These are phyloP conservation scores for Mortierella sp. DNA, from an alignment of 371 early-diverging fungal genomes.

Conservation along the genomic window DNA sequence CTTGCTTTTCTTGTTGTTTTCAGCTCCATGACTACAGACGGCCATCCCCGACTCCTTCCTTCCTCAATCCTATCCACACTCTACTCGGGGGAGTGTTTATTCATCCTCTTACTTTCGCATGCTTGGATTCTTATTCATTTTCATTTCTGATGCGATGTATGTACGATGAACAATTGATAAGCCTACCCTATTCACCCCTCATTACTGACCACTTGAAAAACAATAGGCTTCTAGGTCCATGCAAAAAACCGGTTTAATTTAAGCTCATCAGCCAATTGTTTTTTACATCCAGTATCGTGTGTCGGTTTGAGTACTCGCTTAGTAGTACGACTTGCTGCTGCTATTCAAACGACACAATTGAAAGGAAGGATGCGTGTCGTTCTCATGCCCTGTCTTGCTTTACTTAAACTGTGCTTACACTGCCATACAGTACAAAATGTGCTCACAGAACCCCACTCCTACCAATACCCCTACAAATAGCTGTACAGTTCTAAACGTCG, in stretches of 20 bases:
- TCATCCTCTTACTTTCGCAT: not conserved
- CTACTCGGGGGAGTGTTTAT: not conserved
- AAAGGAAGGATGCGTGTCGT: not conserved
- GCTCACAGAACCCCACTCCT: not conserved
- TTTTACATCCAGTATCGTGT: not conserved
- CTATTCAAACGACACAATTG: not conserved
- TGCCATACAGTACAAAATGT: not conserved
- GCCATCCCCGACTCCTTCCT: not conserved
- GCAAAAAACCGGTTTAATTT: slow-evolving; percentile 12
- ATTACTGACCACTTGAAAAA: not conserved
- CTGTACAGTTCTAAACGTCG: not conserved
- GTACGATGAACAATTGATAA: too few relatives aligned
- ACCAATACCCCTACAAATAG: not conserved
- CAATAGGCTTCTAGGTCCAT: slow-evolving; percentile 3
- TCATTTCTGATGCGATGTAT: not conserved
- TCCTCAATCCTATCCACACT: not conserved
- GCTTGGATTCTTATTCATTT: too few relatives aligned
- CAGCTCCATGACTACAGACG: not conserved
- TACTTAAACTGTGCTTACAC: not conserved
- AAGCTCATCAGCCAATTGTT: not conserved
- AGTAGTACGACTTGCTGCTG: too few relatives aligned
- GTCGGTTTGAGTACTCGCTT: not conserved
- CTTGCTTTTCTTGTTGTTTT: too few relatives aligned
- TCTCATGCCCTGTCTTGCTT: not conserved
- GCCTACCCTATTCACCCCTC: too few relatives aligned